Percentiles rank a stretch among this genome's conserved stretches.
phyloP scores from a whole-genome alignment of 2,329 filamentous ascomycete genomes.

The Microcyclosporella mali region DNA sequence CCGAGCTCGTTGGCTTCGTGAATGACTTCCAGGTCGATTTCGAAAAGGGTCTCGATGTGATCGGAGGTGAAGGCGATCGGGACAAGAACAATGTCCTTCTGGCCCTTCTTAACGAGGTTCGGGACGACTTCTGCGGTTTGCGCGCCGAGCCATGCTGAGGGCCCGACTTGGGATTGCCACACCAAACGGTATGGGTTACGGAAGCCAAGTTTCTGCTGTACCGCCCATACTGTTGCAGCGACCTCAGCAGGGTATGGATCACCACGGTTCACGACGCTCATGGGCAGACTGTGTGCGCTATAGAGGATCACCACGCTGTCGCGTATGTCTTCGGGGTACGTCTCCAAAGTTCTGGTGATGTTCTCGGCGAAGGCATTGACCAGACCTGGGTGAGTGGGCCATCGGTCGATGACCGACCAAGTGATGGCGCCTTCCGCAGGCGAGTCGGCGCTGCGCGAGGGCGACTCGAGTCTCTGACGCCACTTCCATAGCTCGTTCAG shows the following conservation, averaged over 20 bases:
- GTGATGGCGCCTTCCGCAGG: conserved; percentile 63
- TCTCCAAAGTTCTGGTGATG: conserved; percentile 75
- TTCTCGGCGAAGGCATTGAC: conserved; percentile 90
- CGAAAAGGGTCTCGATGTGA: conserved; percentile 94
- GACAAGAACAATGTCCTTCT: conserved; percentile 84
- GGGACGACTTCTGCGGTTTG: conserved; percentile 86
- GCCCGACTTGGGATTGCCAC: conserved; percentile 98
- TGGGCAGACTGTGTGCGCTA: conserved; percentile 86
- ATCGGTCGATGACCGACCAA: conserved; percentile 97
- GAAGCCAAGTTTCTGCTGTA: conserved; percentile 87
- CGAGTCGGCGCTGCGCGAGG: conserved; percentile 39
- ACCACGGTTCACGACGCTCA: conserved; percentile 93
- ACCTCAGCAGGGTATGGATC: conserved; percentile 96
- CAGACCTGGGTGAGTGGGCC: conserved; percentile 85
- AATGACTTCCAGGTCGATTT: conserved; percentile 92
- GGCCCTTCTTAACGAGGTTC: conserved; percentile 81
- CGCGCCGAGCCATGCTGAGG: conserved; percentile 88
- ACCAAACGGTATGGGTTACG: conserved; percentile 87
- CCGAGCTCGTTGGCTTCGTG: conserved; percentile 73
- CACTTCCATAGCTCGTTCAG: conserved; percentile 98
- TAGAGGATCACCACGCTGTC: conserved; percentile 82
- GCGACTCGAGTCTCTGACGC: conserved; percentile 70
- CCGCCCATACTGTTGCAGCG: conserved; percentile 88
- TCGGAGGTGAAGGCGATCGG: conserved; percentile 98
- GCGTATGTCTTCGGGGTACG: conserved; percentile 75